phyloP scores from a whole-genome alignment of 208 protist genomes.

The Acanthamoeba culbertsoni region DNA sequence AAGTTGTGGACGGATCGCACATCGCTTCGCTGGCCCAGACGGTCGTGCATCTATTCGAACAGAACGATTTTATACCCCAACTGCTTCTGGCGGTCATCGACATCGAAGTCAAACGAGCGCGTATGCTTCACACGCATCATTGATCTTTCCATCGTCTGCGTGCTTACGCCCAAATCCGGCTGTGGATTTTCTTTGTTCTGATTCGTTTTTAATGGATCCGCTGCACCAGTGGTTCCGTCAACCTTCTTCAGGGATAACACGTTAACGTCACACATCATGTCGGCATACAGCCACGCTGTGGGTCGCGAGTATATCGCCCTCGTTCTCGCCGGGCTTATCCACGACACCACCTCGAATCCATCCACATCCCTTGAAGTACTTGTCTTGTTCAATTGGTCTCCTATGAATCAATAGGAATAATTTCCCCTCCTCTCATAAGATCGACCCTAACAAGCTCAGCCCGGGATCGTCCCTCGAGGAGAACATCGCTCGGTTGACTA shows the following conservation, averaged over 20 bases:
- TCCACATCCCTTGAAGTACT: not conserved
- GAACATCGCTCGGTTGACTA: not conserved
- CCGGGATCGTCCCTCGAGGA: not conserved
- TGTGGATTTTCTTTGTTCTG: not conserved
- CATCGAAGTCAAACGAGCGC: not conserved
- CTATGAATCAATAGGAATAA: not conserved
- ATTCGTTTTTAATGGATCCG: not conserved
- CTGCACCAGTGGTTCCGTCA: constrained; percentile 9
- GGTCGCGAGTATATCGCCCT: not conserved
- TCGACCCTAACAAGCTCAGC: constrained; percentile 21
- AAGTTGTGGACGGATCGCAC: not conserved
- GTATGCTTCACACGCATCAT: not conserved
- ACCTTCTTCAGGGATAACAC: constrained; percentile 44
- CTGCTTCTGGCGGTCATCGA: not conserved
- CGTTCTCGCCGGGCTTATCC: not conserved
- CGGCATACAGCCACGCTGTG: not conserved
- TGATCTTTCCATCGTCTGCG: not conserved
- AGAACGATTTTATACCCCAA: not conserved
- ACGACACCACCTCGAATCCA: not conserved
- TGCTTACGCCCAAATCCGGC: not conserved
- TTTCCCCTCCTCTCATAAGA: not conserved
- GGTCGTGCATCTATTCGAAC: not conserved
- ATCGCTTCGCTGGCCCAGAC: not conserved
- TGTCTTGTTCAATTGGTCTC: not conserved
- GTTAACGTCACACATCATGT: constrained; percentile 10